Base-by-base conservation (phyloP, 1,284 basidiomycete genomes). In the Microbotryum scabiosae region DNA sequence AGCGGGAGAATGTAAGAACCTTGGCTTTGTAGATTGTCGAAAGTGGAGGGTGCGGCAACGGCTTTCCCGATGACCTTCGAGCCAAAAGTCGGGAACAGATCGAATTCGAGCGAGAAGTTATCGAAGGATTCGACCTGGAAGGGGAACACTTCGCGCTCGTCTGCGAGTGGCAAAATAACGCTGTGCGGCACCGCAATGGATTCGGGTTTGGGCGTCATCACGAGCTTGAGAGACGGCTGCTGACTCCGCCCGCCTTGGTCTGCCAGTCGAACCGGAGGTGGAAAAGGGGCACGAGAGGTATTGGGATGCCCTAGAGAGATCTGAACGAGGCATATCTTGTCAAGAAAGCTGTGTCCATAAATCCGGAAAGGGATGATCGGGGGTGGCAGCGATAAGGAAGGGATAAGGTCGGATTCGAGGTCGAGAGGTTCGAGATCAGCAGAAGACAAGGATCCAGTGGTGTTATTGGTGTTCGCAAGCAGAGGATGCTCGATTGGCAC, bases 71-170 rank as follows among this genome's bases (percentile, higher is more conserved):
- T 90, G 43, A 93, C 90, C 76, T 92, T 94, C 36, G 90, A 93
- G n/a, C 96, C 96, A 75, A 98, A 98, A 64, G 90, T 97, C 9
- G 96, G 96, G 78, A 94, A 97, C 28, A 98, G 79, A 46, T 94
- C 97, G 73, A 97, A 90, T 74, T 97, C 90, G 69, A 99, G 78
- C 2, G 85, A 84, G 62, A 97, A 83, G 44, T 82, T 80, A 56
- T 85, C 83, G 23, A 94, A 76, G 66, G 73, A 82, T 79, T 74
- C 84, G 73, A 90, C 84, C 75, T 97, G 94, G 80, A 98, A 97
- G 8, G 85, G 81, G 72, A 97, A 92, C 5, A 86, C 83, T 71
- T 90, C 89, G 63, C 84, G 80, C 64, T 87, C 85, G 68, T 88
- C 85, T 26, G 82, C 82, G 49, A 91, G 82, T 2, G 94, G 91